Evolutionary conservation across 805 yeast species (phyloP).

Genomic region (Kodamaea laetipori): DNA sequence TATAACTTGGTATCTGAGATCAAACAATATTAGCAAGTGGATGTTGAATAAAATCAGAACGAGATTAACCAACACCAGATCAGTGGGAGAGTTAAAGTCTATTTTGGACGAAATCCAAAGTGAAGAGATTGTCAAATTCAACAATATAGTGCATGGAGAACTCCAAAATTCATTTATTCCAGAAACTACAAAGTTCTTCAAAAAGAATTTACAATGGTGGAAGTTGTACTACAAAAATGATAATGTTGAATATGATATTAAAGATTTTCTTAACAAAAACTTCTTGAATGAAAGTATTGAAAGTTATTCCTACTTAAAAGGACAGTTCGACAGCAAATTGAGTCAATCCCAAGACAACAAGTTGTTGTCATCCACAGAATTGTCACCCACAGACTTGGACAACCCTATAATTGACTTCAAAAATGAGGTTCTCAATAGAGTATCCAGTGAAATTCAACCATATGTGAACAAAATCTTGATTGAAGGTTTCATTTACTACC

Average conservation of each 20-base stretch:
- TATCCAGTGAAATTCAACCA: conserved; percentile 40
- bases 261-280: conserved; percentile 36
- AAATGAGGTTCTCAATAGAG: conserved; percentile 30
- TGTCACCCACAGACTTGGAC: conserved; percentile 6
- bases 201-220: conserved; percentile 41
- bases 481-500: conserved; percentile 37
- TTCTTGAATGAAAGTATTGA: conserved; percentile 45
- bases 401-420: conserved; percentile 11
- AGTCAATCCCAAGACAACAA: conserved; percentile 18
- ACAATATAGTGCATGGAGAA: conserved; percentile 36
- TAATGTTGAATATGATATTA: conserved; percentile 44
- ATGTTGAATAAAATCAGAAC: conserved; percentile 16
- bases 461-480: conserved; percentile 32
- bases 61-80: conserved; percentile 16
- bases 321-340: conserved; percentile 35
- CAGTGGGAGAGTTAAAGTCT: conserved; percentile 19
- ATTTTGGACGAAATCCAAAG: conserved; percentile 24
- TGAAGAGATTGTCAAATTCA: conserved; percentile 29
- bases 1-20: conserved; percentile 29
- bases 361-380: too few species aligned
- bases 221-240: conserved; percentile 44
- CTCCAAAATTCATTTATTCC: conserved; percentile 39
- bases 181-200: conserved; percentile 31
- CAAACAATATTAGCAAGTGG: conserved; percentile 29
- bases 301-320: conserved; percentile 37